Conservation (phyloP, 208 protist species). For the Leishmania turanica region DNA sequence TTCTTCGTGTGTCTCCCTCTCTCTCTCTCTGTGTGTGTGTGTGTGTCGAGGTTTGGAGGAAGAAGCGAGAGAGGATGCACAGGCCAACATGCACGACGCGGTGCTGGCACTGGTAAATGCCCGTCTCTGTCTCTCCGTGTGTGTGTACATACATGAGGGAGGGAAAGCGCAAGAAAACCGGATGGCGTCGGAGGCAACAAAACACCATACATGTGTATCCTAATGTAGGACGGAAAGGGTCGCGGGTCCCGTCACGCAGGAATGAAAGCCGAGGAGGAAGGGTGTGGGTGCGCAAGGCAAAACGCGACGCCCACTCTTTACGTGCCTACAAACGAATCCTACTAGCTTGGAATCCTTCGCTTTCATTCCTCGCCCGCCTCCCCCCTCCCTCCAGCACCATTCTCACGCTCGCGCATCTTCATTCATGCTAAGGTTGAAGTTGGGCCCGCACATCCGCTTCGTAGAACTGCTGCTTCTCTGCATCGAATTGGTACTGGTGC, state of each 20-base stretch:
- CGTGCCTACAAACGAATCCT: neutral
- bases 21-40: neutral
- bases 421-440: neutral
- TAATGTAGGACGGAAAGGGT: neutral
- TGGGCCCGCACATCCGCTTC: neutral
- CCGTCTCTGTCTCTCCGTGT: neutral
- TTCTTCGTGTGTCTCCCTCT: neutral
- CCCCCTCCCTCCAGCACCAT: neutral
- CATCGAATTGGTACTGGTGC: slow-evolving; percentile 17
- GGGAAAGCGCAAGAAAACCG: neutral
- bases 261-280: neutral
- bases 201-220: neutral
- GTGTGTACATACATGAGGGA: neutral
- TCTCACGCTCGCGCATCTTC: neutral
- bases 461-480: slow-evolving; percentile 13
- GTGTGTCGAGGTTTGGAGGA: neutral
- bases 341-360: too few species aligned
- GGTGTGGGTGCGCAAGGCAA: neutral
- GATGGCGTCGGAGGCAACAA: neutral
- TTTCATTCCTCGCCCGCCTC: neutral
- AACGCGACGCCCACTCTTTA: neutral
- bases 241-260: neutral
- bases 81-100: neutral
- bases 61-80: neutral
- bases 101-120: neutral